These are phyloP conservation scores for Cladobotryum protrusum DNA, from an alignment of 2,329 filamentous ascomycete species.

Conservation along the genomic window DNA sequence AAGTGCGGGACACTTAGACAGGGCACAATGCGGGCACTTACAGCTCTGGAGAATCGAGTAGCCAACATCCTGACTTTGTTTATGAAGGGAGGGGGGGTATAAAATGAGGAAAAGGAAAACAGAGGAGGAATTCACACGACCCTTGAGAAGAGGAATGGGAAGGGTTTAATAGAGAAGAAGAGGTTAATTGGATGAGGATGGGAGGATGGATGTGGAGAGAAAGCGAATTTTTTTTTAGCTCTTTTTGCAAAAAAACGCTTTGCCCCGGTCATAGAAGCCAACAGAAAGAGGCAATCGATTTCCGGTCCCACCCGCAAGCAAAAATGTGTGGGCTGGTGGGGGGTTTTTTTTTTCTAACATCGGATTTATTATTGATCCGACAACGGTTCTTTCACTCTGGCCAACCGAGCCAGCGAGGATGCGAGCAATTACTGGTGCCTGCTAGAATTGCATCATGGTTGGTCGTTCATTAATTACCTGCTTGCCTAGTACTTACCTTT, in stretches of 20 bases:
- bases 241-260: conserved; percentile 5
- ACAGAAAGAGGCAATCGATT: conserved; percentile 33
- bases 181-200: conserved; percentile 14
- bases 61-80: conserved; percentile 58
- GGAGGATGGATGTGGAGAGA: conserved; percentile 20
- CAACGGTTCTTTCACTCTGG: neutral
- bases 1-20: neutral
- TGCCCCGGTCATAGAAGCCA: conserved; percentile 33
- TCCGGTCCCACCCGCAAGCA: conserved; percentile 9
- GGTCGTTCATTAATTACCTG: too few relatives aligned
- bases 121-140: conserved; percentile 16
- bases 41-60: conserved; percentile 66
- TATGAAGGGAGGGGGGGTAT: conserved; percentile 28
- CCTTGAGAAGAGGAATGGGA: conserved; percentile 23
- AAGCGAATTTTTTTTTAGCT: conserved; percentile 31
- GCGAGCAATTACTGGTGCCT: too few relatives aligned
- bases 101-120: conserved; percentile 26
- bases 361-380: conserved; percentile 1
- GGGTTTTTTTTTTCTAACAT: neutral
- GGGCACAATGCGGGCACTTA: conserved; percentile 43
- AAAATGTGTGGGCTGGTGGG: too few relatives aligned
- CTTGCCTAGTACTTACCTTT: too few relatives aligned
- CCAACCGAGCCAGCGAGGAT: neutral
- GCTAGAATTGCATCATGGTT: too few relatives aligned
- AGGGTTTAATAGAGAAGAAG: conserved; percentile 11